A percentile compares a stretch with the other conserved stretches of the same genome.
These are phyloP conservation scores for Pythium periplocum DNA, from an alignment of 352 stramenopile genomes.

Conservation along the genomic window DNA sequence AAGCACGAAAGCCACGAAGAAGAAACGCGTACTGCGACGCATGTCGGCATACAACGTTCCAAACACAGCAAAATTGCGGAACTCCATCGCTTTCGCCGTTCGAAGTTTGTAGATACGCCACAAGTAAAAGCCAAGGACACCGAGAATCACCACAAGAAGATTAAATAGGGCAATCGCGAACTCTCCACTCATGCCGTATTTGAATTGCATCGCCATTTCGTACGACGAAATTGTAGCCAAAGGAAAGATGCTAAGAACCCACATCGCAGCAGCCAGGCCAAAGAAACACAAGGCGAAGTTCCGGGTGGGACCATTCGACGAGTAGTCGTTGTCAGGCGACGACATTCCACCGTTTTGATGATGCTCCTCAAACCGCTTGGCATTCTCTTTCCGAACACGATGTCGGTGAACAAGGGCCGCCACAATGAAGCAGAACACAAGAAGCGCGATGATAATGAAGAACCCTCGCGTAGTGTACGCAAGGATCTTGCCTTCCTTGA, in stretches of 20 bases:
- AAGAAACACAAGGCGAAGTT: constrained; percentile 50
- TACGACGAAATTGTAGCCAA: constrained; percentile 50
- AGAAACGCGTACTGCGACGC: constrained; percentile 50
- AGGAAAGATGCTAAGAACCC: constrained; percentile 50
- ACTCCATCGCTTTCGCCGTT: constrained; percentile 34
- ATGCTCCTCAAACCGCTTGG: constrained; percentile 39
- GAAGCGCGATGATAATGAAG: constrained; percentile 25
- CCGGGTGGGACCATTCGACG: constrained; percentile 14
- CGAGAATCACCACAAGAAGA: constrained; percentile 40
- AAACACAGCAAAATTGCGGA: constrained; percentile 42
- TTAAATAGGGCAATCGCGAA: constrained; percentile 42
- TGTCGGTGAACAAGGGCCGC: not conserved
- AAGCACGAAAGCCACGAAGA: constrained; percentile 44
- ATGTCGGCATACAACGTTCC: constrained; percentile 55
- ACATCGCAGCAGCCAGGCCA: constrained; percentile 43
- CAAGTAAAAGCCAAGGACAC: constrained; percentile 33
- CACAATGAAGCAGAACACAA: constrained; percentile 38
- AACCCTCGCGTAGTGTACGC: constrained; percentile 39
- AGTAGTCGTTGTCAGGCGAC: constrained; percentile 6
- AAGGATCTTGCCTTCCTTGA: constrained; percentile 45
- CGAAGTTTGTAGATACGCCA: constrained; percentile 34
- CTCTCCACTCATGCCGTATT: constrained; percentile 34
- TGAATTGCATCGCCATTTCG: constrained; percentile 61
- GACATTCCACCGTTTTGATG: constrained; percentile 19
- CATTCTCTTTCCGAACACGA: constrained; percentile 7